Evolutionary conservation across 345 rosid species (phyloP), one percentile per base, ranked within the genome.

Genomic region (Laguncularia racemosa): DNA sequence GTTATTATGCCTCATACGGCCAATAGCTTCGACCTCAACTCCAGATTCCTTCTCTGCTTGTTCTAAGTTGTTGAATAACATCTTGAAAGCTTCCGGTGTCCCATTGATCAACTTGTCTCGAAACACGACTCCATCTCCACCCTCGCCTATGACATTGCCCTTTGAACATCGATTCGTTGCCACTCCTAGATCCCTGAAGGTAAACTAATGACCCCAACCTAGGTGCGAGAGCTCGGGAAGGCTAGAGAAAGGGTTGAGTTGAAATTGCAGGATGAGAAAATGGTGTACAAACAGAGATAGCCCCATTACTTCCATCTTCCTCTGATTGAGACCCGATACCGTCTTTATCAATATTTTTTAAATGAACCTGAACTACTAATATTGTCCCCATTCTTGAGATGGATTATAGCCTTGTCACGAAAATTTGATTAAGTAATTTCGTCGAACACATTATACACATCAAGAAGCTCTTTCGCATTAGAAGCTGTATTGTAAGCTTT

Each of bases 131-230:
- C 98, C 98, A 65, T 89, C 89, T 13, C 98, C 98, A 53, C 98
- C 98, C 71, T 89, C 98, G 57, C 98, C 98, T 12, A 92, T 86
- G 49, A 89, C 75, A 64, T 84, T 86, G 61, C 86, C 95, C 73
- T 76, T 86, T 6, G 93, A 68, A 71, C 89, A 92, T 56, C 76
- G 80, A 60, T 73, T 78, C 14, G 96, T 92, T n/a, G 93, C 93
- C 18, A 77, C 67, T 28, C 86, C 89, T 50, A 92, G 84, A 65
- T 92, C 98, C 68, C 98, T 78, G 55, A 92, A 76, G 50, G 96
- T 92, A 76, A 92, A 92, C 98, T 96, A 92, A 54, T 89, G 98
- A 47, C 98, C 98, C 98, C 98, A 92, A 51, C 96, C 98, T 33
- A 86, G 77, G 45, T 80, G 93, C 19, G 98, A 89, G 69, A 79